Base-by-base conservation (phyloP, 768 basidiomycete genomes). In the Hypsizygus marmoreus region DNA sequence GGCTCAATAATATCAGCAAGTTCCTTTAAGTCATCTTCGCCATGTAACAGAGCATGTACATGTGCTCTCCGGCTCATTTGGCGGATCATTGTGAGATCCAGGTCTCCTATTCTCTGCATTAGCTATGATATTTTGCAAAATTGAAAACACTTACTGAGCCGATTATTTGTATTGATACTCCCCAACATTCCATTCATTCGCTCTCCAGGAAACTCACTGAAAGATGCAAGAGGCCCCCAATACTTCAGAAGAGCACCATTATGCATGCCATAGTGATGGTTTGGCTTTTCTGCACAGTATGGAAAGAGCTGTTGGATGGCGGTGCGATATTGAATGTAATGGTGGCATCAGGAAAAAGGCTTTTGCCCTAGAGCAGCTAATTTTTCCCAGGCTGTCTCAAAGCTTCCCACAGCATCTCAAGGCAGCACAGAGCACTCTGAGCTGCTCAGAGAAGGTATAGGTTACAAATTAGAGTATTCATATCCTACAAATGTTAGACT, bases 201-300 rank as follows among this genome's bases (percentile, higher is more conserved):
- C 46, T 69, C 64, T 31, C 61, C 58, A 30, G 58, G 47, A 49
- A 67, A 66, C 33, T 69, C 63, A 57, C 62, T 64, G 8, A 69
- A 38, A 4, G 33, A 35, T 11, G 56, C 14, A 4, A 67, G 39
- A 22, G 66, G 62, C 1, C 64, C 65, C 67, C 67, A 69, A 35
- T 43, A 58, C 42, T 63, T 64, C 11, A 69, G 34, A 1, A 58
- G 36, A 6, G 47, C 41, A 10, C 43, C 55, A 56, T 62, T 58
- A 32, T 68, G 65, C 65, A 66, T 61, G 16, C 64, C 65, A 54
- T 55, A 69, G 36, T 69, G 65, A 36, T 67, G 61, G 47, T 69
- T 69, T 8, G 65, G 64, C n/a, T 50, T 47, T 19, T 59, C 56
- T 6, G 43, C 10, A 53, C 20, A 4, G 59, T 28, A 6, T 6